These are phyloP conservation scores for Globisporangium emineosum DNA, from an alignment of 352 stramenopile genomes.

Conservation along the genomic window DNA sequence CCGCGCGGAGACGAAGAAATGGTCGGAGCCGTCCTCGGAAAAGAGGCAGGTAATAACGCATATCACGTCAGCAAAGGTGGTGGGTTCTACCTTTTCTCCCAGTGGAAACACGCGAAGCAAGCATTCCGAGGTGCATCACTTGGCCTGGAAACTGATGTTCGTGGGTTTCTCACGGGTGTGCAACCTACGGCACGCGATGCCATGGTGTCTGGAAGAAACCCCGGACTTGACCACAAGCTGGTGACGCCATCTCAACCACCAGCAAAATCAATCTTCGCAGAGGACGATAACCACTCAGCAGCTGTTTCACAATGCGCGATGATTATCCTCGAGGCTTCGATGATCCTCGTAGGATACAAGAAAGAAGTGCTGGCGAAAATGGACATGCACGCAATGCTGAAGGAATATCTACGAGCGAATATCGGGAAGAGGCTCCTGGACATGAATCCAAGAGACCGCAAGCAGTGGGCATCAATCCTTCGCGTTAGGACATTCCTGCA, in stretches of 20 bases:
- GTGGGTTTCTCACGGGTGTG: constrained; percentile 42
- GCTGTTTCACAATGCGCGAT: not conserved
- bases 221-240: not conserved
- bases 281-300: not conserved
- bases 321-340: constrained; percentile 14
- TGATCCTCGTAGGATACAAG: constrained; percentile 11
- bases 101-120: constrained; percentile 22
- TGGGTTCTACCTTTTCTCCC: constrained; percentile 42
- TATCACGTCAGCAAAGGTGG: constrained; percentile 28
- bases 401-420: constrained; percentile 10
- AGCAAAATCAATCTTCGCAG: constrained; percentile 15
- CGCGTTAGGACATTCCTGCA: constrained; percentile 6
- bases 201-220: not conserved
- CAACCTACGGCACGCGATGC: constrained; percentile 23
- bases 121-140: constrained; percentile 26
- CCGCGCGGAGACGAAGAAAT: constrained; percentile 54
- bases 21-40: constrained; percentile 35
- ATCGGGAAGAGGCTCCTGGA: constrained; percentile 13
- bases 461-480: constrained; percentile 12
- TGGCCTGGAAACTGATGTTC: constrained; percentile 43
- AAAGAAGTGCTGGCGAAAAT: constrained; percentile 14
- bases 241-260: not conserved
- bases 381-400: constrained; percentile 13
- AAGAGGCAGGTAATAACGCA: constrained; percentile 17
- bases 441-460: constrained; percentile 10